Conservation (phyloP, 495 filamentous ascomycete species). For the Aspergillus cavernicola region DNA sequence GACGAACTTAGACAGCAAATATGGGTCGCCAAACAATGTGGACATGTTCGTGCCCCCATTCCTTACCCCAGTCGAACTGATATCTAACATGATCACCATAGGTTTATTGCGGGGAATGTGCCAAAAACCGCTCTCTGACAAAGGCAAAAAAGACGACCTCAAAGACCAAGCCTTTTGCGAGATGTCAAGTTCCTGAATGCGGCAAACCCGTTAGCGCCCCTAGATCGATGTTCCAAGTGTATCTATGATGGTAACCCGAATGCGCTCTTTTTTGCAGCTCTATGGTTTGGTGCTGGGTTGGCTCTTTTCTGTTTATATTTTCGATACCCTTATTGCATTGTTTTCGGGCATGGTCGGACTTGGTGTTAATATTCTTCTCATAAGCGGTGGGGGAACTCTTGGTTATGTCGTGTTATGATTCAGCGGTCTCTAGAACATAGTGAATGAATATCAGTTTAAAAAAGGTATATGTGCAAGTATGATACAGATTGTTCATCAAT, state of each 20-base stretch:
- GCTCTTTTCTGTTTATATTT: constrained; percentile 9
- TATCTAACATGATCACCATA: constrained; percentile 23
- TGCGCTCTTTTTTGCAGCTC: constrained; percentile 7
- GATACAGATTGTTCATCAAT: constrained; percentile 19
- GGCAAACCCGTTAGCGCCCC: constrained; percentile 33
- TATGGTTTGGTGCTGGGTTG: constrained; percentile 15
- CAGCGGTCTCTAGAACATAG: not conserved
- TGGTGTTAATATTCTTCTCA: not conserved
- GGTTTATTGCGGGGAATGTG: constrained; percentile 72
- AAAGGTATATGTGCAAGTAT: constrained; percentile 19
- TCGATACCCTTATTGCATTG: constrained; percentile 28
- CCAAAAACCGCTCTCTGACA: constrained; percentile 44
- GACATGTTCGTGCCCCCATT: constrained; percentile 58
- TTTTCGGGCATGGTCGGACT: constrained; percentile 1
- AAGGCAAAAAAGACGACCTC: constrained; percentile 31
- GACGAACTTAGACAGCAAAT: constrained; percentile 61
- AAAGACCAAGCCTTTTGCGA: constrained; percentile 40
- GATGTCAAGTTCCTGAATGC: constrained; percentile 51
- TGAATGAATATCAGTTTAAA: not conserved
- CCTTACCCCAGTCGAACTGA: not conserved
- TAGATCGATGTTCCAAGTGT: constrained; percentile 46
- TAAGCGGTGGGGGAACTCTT: not conserved
- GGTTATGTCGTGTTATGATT: not conserved
- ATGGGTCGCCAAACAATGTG: constrained; percentile 70
- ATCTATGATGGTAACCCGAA: constrained; percentile 32